phyloP scores from a whole-genome alignment of 2,329 filamentous ascomycete genomes.

The Aureobasidium lini region DNA sequence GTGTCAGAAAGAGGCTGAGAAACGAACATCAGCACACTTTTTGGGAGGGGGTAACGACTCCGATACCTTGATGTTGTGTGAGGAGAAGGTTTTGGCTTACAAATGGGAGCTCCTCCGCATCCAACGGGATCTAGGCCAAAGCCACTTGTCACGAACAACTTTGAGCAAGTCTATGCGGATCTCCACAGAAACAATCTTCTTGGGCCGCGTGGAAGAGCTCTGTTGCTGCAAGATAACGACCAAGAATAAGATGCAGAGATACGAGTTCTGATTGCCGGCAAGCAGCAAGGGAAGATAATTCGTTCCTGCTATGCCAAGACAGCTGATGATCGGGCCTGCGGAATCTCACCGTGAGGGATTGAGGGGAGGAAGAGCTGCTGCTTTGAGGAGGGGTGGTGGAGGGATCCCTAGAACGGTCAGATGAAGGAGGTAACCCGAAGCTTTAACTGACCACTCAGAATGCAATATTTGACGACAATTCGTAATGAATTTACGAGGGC shows the following conservation, averaged over 20 bases:
- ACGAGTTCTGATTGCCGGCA: not conserved
- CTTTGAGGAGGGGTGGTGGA: not conserved
- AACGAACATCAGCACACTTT: not conserved
- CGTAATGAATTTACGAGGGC: not conserved
- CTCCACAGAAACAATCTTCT: not conserved
- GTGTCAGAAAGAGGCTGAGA: not conserved
- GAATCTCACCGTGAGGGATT: not conserved
- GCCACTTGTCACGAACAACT: not conserved
- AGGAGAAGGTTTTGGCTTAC: conserved; percentile 4
- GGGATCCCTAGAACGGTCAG: not conserved
- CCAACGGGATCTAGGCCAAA: not conserved
- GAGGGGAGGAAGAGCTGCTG: not conserved
- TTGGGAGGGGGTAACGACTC: not conserved
- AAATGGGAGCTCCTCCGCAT: conserved; percentile 8
- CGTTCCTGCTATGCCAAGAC: not conserved
- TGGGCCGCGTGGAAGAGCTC: not conserved
- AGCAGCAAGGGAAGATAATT: not conserved
- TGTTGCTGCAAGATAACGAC: not conserved
- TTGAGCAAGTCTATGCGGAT: conserved; percentile 7
- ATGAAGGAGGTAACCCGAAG: not conserved
- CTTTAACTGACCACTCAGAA: not conserved
- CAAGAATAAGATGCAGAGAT: not conserved
- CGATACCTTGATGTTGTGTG: conserved; percentile 10
- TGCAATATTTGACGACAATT: not conserved
- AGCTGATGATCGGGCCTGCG: not conserved